Conservation (phyloP, 495 filamentous ascomycete genomes). For the Letharia lupina region DNA sequence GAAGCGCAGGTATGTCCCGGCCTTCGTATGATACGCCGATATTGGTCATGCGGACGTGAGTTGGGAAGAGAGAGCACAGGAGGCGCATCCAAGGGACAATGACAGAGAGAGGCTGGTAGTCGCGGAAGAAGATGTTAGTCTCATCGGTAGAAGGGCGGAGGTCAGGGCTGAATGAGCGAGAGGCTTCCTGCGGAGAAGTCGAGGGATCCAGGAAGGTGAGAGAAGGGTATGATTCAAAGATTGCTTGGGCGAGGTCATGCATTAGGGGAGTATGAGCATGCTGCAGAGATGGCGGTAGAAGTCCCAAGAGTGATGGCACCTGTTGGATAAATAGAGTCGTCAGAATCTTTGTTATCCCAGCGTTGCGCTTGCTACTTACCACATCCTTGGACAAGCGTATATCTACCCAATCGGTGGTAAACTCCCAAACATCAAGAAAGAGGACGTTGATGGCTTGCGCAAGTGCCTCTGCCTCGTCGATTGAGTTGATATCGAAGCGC, state of each 20-base stretch:
- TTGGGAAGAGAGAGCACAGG: slow-evolving; percentile 79
- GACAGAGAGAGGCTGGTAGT: slow-evolving; percentile 77
- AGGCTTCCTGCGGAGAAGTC: slow-evolving; percentile 28
- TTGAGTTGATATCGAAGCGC: slow-evolving; percentile 69
- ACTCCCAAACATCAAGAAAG: slow-evolving; percentile 85
- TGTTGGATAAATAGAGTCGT: slow-evolving; percentile 26
- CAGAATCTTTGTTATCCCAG: neutral
- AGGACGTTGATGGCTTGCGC: slow-evolving; percentile 65
- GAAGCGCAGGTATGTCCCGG: slow-evolving; percentile 72
- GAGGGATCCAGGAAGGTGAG: slow-evolving; percentile 22
- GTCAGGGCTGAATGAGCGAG: slow-evolving; percentile 30
- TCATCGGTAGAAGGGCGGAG: slow-evolving; percentile 31
- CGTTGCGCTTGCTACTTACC: slow-evolving; percentile 39
- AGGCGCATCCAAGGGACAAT: slow-evolving; percentile 83
- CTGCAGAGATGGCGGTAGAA: slow-evolving; percentile 69
- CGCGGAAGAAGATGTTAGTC: slow-evolving; percentile 70
- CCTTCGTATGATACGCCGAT: slow-evolving; percentile 80
- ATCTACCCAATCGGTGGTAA: slow-evolving; percentile 76
- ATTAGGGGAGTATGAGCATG: slow-evolving; percentile 67
- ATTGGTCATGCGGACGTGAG: slow-evolving; percentile 60
- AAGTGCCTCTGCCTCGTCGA: slow-evolving; percentile 63
- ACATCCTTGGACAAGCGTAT: slow-evolving; percentile 71
- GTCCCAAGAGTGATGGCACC: slow-evolving; percentile 70
- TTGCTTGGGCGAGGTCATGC: slow-evolving; percentile 68
- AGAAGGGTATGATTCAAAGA: slow-evolving; percentile 67